These are phyloP conservation scores for Calonectria ilicicola DNA, from an alignment of 2,329 filamentous ascomycete genomes.

Conservation along the genomic window DNA sequence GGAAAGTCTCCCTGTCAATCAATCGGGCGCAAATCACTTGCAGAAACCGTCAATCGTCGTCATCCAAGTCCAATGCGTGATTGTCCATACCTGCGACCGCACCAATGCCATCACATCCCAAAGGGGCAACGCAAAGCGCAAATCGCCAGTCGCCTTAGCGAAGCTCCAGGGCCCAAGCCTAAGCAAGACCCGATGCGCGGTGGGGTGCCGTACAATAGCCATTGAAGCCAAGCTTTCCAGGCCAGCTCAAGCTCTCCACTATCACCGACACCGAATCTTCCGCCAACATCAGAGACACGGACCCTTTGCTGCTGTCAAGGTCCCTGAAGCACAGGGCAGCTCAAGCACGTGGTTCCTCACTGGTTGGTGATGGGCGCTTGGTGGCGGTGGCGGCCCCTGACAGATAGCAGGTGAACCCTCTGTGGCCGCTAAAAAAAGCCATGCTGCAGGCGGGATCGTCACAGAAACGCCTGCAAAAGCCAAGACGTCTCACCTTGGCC, in stretches of 20 bases:
- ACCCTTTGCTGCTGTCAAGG: constrained; percentile 10
- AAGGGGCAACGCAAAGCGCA: constrained; percentile 8
- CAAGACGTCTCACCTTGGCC: neutral
- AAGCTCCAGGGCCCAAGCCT: neutral
- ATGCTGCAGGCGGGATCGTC: constrained; percentile 26
- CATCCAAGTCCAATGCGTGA: neutral
- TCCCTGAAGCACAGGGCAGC: constrained; percentile 37
- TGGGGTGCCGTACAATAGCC: neutral
- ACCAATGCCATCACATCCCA: constrained; percentile 8
- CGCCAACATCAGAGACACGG: neutral
- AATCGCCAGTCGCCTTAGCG: constrained; percentile 10
- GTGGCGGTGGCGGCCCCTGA: constrained; percentile 24
- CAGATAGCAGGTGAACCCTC: constrained; percentile 22
- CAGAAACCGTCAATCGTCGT: constrained; percentile 2
- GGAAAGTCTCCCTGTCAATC: constrained; percentile 5
- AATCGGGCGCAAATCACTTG: constrained; percentile 1
- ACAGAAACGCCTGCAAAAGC: neutral
- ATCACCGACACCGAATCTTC: neutral
- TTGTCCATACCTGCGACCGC: constrained; percentile 7
- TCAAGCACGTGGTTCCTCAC: constrained; percentile 35
- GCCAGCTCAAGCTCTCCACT: constrained; percentile 6
- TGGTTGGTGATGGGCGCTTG: constrained; percentile 14
- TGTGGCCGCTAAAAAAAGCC: constrained; percentile 21
- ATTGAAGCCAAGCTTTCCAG: neutral
- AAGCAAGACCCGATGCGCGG: neutral